These are phyloP conservation scores for Stephania yunnanensis DNA, from an alignment of 164 flowering plant genomes.

Conservation along the genomic window DNA sequence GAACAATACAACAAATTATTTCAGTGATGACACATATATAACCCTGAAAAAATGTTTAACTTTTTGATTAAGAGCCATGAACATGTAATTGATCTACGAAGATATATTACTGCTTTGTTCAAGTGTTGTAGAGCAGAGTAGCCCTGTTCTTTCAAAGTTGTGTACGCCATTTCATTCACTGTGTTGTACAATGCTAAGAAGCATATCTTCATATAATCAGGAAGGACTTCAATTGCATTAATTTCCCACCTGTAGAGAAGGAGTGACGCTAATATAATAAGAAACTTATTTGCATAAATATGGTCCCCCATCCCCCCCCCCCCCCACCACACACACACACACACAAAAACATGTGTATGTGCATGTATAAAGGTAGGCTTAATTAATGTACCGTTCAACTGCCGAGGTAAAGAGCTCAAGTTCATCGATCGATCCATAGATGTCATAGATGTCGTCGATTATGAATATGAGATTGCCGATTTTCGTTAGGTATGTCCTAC, in stretches of 20 bases:
- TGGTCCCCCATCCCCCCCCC: too few species aligned
- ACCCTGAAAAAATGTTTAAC: background rate
- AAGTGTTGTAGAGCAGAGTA: slow-evolving; percentile 25
- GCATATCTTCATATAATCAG: slow-evolving; percentile 40
- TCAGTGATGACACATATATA: background rate
- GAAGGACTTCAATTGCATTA: slow-evolving; percentile 31
- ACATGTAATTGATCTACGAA: background rate
- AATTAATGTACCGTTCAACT: too few species aligned
- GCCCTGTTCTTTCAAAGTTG: slow-evolving; percentile 27
- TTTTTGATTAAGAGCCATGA: too few species aligned
- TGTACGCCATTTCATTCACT: slow-evolving; percentile 27
- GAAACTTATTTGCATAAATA: too few species aligned
- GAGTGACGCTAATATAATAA: background rate
- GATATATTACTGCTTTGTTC: slow-evolving; percentile 27
- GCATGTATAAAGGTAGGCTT: too few species aligned
- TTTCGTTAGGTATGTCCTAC: slow-evolving; percentile 33
- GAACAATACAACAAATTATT: background rate
- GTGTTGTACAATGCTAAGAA: slow-evolving; percentile 36
- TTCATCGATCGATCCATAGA: slow-evolving; percentile 38
- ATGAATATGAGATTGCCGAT: slow-evolving; percentile 21
- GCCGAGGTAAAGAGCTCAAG: slow-evolving; percentile 34
- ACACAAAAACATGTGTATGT: too few species aligned
- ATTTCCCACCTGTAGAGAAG: slow-evolving; percentile 41
- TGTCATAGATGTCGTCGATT: slow-evolving; percentile 41
- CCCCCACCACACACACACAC: too few species aligned